phyloP scores from a whole-genome alignment of 2,329 filamentous ascomycete genomes.

The Metarhizium robertsii region DNA sequence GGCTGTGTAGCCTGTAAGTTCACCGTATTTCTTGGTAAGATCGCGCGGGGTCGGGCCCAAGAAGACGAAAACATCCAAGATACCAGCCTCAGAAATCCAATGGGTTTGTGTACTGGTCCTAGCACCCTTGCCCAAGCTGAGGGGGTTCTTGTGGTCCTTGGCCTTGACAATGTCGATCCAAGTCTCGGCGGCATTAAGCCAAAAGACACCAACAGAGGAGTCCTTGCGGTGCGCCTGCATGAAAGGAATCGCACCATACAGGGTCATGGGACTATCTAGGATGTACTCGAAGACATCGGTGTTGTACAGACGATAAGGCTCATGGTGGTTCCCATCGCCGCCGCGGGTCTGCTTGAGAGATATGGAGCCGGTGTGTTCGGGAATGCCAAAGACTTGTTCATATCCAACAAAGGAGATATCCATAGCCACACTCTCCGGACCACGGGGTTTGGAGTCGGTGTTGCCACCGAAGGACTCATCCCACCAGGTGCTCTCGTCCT shows the following conservation, averaged over 20 bases:
- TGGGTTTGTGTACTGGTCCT: conserved; percentile 77
- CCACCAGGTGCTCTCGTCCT: conserved; percentile 93
- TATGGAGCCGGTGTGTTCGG: conserved; percentile 81
- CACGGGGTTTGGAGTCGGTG: conserved; percentile 89
- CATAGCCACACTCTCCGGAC: conserved; percentile 82
- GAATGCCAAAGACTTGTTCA: conserved; percentile 86
- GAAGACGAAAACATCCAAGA: conserved; percentile 90
- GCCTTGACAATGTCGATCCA: conserved; percentile 92
- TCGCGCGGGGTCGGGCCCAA: conserved; percentile 80
- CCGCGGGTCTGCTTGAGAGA: conserved; percentile 87
- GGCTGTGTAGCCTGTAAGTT: conserved; percentile 84
- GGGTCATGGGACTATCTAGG: conserved; percentile 93
- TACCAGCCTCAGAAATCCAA: conserved; percentile 90
- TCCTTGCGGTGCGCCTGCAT: conserved; percentile 95
- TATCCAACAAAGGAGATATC: conserved; percentile 92
- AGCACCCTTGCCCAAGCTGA: conserved; percentile 59
- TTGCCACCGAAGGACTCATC: conserved; percentile 93
- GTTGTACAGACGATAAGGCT: conserved; percentile 94
- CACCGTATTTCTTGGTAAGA: conserved; percentile 71
- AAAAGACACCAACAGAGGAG: conserved; percentile 92
- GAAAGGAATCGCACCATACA: conserved; percentile 94
- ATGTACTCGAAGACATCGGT: conserved; percentile 97
- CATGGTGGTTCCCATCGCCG: conserved; percentile 71
- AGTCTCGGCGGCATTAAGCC: conserved; percentile 94
- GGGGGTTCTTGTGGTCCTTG: conserved; percentile 63